Conservation (phyloP, 2,329 filamentous ascomycete genomes). For the Colletotrichum spaethianum region DNA sequence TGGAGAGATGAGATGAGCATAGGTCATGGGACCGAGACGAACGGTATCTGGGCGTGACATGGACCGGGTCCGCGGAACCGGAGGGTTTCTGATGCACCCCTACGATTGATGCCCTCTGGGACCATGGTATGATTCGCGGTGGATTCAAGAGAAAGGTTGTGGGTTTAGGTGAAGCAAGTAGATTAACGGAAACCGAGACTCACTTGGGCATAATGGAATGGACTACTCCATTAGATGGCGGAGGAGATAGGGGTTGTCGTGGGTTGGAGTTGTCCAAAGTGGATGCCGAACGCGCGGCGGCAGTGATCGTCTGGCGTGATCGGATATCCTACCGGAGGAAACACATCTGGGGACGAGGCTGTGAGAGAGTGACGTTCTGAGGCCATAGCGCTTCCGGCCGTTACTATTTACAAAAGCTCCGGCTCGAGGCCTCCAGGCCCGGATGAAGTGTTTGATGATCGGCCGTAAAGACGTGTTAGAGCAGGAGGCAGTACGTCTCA, state of each 20-base stretch:
- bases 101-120: not conserved
- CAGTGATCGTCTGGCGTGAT: not conserved
- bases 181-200: constrained; percentile 4
- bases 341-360: not conserved
- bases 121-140: not conserved
- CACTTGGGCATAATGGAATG: not conserved
- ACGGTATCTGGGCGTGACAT: not conserved
- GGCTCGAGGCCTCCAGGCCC: not conserved
- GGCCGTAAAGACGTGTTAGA: not conserved
- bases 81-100: constrained; percentile 18
- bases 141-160: not conserved
- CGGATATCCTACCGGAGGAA: not conserved
- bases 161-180: constrained; percentile 20
- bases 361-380: not conserved
- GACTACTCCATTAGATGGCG: too few relatives aligned
- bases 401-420: not conserved
- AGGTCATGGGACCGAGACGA: constrained; percentile 9
- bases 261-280: not conserved
- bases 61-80: constrained; percentile 30
- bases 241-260: constrained; percentile 2
- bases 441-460: not conserved
- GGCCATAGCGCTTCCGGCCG: not conserved
- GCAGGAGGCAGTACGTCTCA: not conserved
- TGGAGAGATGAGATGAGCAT: constrained; percentile 7
- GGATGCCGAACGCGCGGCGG: constrained; percentile 12